phyloP scores from a whole-genome alignment of 2,329 filamentous ascomycete genomes.

The Tolypocladium album region DNA sequence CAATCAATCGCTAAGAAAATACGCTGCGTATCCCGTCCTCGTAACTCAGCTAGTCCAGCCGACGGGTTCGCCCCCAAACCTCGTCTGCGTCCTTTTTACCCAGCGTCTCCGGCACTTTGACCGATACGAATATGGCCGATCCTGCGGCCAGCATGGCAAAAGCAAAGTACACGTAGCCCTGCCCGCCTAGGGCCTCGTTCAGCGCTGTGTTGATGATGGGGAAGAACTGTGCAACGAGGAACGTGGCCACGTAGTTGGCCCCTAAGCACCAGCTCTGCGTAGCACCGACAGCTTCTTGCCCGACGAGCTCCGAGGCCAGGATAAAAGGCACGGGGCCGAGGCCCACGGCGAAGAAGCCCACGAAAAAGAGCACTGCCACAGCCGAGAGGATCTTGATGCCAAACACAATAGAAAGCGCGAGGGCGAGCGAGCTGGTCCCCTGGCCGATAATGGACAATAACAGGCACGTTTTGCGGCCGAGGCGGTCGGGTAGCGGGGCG shows the following conservation, averaged over 20 bases:
- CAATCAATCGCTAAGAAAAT: background rate
- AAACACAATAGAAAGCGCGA: constrained; percentile 72
- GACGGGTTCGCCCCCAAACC: constrained; percentile 68
- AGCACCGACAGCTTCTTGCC: constrained; percentile 80
- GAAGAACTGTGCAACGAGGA: constrained; percentile 90
- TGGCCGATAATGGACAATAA: constrained; percentile 77
- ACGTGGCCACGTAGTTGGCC: constrained; percentile 84
- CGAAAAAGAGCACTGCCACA: constrained; percentile 72
- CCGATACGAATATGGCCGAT: constrained; percentile 61
- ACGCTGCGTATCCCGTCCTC: background rate
- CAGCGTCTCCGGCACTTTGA: constrained; percentile 76
- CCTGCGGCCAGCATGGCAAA: constrained; percentile 66
- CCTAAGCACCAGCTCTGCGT: constrained; percentile 82
- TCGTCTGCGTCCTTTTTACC: constrained; percentile 77
- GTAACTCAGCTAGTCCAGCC: constrained; percentile 30
- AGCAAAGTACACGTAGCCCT: constrained; percentile 84
- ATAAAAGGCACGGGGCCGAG: constrained; percentile 94
- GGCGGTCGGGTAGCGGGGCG: constrained; percentile 74
- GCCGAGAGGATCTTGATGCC: constrained; percentile 67
- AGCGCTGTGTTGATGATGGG: constrained; percentile 71
- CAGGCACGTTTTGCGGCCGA: constrained; percentile 80
- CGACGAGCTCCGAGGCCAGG: constrained; percentile 81
- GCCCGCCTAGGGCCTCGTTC: constrained; percentile 50
- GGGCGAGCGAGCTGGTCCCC: constrained; percentile 62
- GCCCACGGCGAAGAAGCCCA: constrained; percentile 80